Conservation (phyloP, 139 green algal species). For the Picochlorum sp. region DNA sequence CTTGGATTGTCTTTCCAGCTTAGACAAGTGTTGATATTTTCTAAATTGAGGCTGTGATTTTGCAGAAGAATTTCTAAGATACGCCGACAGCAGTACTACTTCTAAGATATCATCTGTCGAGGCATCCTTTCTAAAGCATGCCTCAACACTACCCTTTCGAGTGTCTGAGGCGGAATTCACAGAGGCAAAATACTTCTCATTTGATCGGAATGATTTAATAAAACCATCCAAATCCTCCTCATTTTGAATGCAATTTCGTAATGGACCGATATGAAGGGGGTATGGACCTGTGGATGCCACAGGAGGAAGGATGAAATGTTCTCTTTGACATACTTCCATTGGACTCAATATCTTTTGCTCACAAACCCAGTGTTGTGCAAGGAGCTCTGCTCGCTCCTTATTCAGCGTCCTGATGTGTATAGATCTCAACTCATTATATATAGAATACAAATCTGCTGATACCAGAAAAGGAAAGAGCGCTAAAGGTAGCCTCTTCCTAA, state of each 20-base stretch:
- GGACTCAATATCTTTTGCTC: constrained; percentile 22
- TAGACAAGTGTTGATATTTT: no score
- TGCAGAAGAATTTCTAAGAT: constrained; percentile 24
- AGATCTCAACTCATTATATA: constrained; percentile 56
- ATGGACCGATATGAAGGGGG: constrained; percentile 20
- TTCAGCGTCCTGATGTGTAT: constrained; percentile 81
- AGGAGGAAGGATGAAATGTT: constrained; percentile 38
- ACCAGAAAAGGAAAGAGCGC: constrained; percentile 46
- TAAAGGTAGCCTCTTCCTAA: constrained; percentile 41
- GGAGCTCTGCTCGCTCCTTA: constrained; percentile 69
- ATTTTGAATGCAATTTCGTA: constrained; percentile 13
- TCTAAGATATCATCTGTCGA: constrained; percentile 32
- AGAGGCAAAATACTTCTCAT: not conserved
- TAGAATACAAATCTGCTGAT: constrained; percentile 32
- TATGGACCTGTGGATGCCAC: constrained; percentile 21
- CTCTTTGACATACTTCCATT: constrained; percentile 35
- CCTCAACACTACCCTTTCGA: not conserved
- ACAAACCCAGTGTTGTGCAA: constrained; percentile 54
- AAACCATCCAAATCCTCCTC: constrained; percentile 12
- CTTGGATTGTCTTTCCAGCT: not conserved
- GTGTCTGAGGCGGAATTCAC: no score
- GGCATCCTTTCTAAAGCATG: not conserved
- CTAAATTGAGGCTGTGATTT: no score
- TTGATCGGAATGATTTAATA: no score
- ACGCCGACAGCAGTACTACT: constrained; percentile 46